These are phyloP conservation scores for Coleophoma crateriformis DNA, from an alignment of 2,329 filamentous ascomycete genomes.

Conservation along the genomic window DNA sequence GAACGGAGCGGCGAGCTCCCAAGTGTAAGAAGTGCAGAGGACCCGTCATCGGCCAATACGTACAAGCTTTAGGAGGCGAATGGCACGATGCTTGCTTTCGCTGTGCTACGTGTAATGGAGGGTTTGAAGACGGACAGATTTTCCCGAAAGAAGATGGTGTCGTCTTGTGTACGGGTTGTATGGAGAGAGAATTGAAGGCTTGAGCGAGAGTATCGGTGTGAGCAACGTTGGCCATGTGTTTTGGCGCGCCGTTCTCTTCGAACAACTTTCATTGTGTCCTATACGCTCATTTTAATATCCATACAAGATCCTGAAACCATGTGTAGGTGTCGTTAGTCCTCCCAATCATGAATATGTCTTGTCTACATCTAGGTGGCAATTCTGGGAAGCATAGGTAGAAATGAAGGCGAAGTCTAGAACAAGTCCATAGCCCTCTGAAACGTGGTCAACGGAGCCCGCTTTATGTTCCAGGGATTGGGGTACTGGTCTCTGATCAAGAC, in stretches of 20 bases:
- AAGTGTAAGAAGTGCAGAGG: conserved; percentile 83
- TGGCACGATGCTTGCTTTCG: conserved; percentile 94
- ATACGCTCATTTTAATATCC: not conserved
- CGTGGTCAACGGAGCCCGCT: too few species aligned
- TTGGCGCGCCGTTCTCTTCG: conserved; percentile 2
- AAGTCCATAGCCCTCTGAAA: too few species aligned
- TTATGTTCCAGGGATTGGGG: too few species aligned
- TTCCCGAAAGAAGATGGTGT: conserved; percentile 53
- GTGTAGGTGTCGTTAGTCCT: not conserved
- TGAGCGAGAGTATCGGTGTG: conserved; percentile 6
- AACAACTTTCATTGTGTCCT: conserved; percentile 4
- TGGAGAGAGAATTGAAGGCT: conserved; percentile 53
- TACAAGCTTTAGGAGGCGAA: conserved; percentile 82
- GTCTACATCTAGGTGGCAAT: too few species aligned
- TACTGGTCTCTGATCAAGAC: too few species aligned
- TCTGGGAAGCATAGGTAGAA: too few species aligned
- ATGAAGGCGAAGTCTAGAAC: too few species aligned
- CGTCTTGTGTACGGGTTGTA: conserved; percentile 57
- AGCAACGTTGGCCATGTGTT: not conserved
- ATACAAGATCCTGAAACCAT: not conserved
- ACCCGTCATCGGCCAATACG: conserved; percentile 83
- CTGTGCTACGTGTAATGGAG: conserved; percentile 58
- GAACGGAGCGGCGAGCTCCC: conserved; percentile 80
- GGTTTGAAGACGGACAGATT: conserved; percentile 60
- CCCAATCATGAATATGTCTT: too few species aligned